Evolutionary conservation across 306 rosid species (phyloP), one percentile per base, ranked within the genome.

Genomic region (Adenanthera pavonina): DNA sequence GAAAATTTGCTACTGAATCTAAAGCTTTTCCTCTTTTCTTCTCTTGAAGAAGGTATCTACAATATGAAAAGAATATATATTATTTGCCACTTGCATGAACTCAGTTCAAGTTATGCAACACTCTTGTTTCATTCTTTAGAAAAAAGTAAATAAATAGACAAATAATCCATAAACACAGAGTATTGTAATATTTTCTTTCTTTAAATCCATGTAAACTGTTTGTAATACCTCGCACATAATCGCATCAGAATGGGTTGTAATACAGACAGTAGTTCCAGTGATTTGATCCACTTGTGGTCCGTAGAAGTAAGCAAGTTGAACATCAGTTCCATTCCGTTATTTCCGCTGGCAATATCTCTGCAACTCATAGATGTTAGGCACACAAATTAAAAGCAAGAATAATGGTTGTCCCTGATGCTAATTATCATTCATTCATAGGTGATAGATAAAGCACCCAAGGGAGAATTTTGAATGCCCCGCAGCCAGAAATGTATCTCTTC

Each of bases 11-110:
- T 41, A 95, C 97, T 40, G 97, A 93, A 79, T 95, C 99, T 81
- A 95, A 92, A 78, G 97, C 97, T 88, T 89, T 95, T 67, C 99
- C 99, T 88, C 99, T 92, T 84, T 92, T 95, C 88, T 95, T 92
- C 94, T 95, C 99, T 89, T 87, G 91, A 65, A 93, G 77, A 87
- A 95, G 95, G 89, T 92, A 95, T 92, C 99, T 95, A 73, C n/a
- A 75, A 69, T 47, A 69, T 17, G 44, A 73, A 73, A 82, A 72
- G 47, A 48, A 74, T 59, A 84, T 60, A 59, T 61, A 43, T 65
- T 25, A 59, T 54, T 33, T 68, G 69, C 76, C 43, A 59, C 49
- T 75, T 49, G n/a, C 30, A 43, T 44, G 34, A 44, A 19, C 34
- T 69, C 54, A 20, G 33, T 19, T 30, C 53, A 9, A 69, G 73